Base-by-base conservation (phyloP, 805 yeast genomes). In the Saturnispora bothae region DNA sequence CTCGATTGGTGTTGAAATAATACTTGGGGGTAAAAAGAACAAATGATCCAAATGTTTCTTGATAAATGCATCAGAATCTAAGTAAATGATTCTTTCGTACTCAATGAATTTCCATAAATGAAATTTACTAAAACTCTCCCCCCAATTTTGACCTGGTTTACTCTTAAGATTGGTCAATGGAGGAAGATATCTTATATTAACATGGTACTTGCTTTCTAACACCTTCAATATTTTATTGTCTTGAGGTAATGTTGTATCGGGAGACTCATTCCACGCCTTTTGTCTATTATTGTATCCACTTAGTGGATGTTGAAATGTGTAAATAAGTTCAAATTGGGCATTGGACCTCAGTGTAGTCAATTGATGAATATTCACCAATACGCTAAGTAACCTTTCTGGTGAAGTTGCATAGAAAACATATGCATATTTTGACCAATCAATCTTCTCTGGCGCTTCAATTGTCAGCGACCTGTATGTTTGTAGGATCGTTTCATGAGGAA, bases 381-480 rank as follows among this genome's bases (percentile, higher is more conserved):
- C 69, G 33, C 71, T 64, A 43, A 76, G 69, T 38, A 76, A 52
- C 45, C 76, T 73, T 17, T 63, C 58, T 8, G 59, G 46, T 39
- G 67, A 61, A 0, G 83, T 73, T 4, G 79, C 81, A 52, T 77
- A 77, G 36, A 72, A 72, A 4, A 76, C 72, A 49, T 78, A 78
- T 0, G 81, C 83, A 29, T 53, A 60, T 39, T 60, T 57, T 1
- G 53, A 30, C 75, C 75, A 69, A 26, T 65, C 57, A 3, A 66
- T 55, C 0, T 38, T 14, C 14, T 32, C 31, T 7, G 43, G 38
- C 8, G 30, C 29, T 31, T 42, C 44, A 26, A 39, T 20, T 14
- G 21, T 15, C 32, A 25, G 28, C 25, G 43, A 39, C 3, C 28
- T 42, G 29, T 21, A 47, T 3, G 34, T 34, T 28, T 48, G 52